Evolutionary conservation across 2,329 filamentous ascomycete genomes (phyloP), one percentile per base, ranked within the genome.

Genomic region (Aspergillus flavus): DNA sequence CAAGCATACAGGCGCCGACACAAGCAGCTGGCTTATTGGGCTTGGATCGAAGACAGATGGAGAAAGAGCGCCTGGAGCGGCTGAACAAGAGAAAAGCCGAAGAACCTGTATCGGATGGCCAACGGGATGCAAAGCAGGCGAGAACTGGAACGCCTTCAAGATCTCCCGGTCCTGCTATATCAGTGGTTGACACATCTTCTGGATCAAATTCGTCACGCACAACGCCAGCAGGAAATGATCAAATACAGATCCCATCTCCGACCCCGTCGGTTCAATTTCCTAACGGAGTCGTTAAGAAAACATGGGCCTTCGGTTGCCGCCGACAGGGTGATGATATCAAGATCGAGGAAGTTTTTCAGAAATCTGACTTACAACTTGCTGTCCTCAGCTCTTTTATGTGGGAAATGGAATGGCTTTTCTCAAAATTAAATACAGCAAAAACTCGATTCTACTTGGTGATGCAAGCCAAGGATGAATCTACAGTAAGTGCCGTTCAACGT

Each of bases 371-470:
- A 10, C 82, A 91, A 57, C 86, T 93, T 45, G 94, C 92, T 1
- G 86, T 98, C 0, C 80, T 98, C 6, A 96, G 93, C 69, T 92
- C 94, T 0, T 98, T 91, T 69, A 88, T 94, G 73, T 95, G 92
- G 88, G 90, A 98, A 66, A 86, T 90, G 16, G 85, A 90, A 32
- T 97, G 92, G 92, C 76, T 95, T 52, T 76, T 94, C 32, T 84
- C 82, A 6, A 96, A 95, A 74, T 76, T 96, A 32, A 82, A 92
- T 64, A 73, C 83, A 16, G 69, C 67, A 12, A 83, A 76, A 60
- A 92, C 89, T 0, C 89, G 87, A 67, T 79, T 92, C 26, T 81
- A 91, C 21, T 81, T 89, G 68, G 78, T 90, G 23, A 87, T 90
- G 83, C 85, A 87, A 66, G 86, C 84, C 2, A 84, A 85, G 63